Percentiles rank a stretch among this genome's conserved stretches.
Evolutionary conservation across 2,329 filamentous ascomycete genomes (phyloP).

Genomic region (Pseudocercospora cruenta): DNA sequence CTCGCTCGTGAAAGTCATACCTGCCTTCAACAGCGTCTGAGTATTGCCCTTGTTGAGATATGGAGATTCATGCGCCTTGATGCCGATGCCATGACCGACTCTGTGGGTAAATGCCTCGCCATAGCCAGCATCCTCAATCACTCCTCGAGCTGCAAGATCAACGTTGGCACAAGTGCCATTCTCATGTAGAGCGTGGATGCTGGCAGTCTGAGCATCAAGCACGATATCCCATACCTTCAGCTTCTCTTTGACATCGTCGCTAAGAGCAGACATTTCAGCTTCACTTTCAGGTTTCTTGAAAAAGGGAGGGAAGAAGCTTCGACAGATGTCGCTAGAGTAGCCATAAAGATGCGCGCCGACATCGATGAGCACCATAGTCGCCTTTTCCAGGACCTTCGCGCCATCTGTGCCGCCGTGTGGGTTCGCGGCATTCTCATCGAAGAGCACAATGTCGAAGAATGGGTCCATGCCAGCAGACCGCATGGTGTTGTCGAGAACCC

Average conservation of each 20-base stretch:
- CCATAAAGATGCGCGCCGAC: conserved; percentile 64
- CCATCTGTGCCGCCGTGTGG: conserved; percentile 59
- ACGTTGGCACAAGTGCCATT: conserved; percentile 62
- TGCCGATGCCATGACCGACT: conserved; percentile 66
- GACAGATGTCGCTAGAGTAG: conserved; percentile 66
- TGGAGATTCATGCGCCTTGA: conserved; percentile 68
- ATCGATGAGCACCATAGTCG: conserved; percentile 65
- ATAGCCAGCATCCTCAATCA: conserved; percentile 64
- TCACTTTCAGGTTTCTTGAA: conserved; percentile 39
- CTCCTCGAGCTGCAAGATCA: conserved; percentile 61
- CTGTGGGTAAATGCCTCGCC: conserved; percentile 64
- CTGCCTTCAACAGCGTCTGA: conserved; percentile 51
- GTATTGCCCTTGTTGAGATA: conserved; percentile 67
- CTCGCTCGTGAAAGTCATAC: conserved; percentile 68
- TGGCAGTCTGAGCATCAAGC: conserved; percentile 63
- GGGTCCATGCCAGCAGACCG: conserved; percentile 58
- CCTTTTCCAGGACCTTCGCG: conserved; percentile 54
- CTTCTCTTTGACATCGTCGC: conserved; percentile 50
- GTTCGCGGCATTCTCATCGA: conserved; percentile 59
- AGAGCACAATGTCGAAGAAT: conserved; percentile 68
- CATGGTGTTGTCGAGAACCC: conserved; percentile 60
- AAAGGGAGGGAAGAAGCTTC: conserved; percentile 57
- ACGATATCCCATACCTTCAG: conserved; percentile 63
- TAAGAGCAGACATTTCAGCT: conserved; percentile 38
- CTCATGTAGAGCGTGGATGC: conserved; percentile 54